phyloP scores from a whole-genome alignment of 345 rosid species.

The Mangifera indica region DNA sequence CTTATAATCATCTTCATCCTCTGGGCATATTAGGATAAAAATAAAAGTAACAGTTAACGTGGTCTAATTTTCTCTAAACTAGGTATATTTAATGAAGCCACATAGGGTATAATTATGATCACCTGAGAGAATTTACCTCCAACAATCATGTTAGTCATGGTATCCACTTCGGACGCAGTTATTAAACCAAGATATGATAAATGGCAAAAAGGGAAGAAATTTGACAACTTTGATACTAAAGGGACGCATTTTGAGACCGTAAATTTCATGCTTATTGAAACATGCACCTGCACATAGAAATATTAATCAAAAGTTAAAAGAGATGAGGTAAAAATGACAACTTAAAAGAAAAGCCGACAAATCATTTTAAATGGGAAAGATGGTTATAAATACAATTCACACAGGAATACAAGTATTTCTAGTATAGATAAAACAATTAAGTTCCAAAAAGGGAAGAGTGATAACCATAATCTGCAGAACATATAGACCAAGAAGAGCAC shows the following conservation, averaged over 20 bases:
- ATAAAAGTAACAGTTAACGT: slow-evolving; percentile 6
- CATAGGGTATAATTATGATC: slow-evolving; percentile 7
- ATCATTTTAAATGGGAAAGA: neutral
- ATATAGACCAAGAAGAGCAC: slow-evolving; percentile 68
- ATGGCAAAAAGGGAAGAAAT: slow-evolving; percentile 51
- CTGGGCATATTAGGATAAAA: slow-evolving; percentile 33
- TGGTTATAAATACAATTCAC: neutral
- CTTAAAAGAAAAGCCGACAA: neutral
- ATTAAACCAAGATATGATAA: slow-evolving; percentile 65
- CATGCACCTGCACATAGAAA: slow-evolving; percentile 51
- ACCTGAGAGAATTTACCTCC: slow-evolving; percentile 41
- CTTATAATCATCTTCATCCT: slow-evolving; percentile 50
- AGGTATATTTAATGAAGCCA: neutral
- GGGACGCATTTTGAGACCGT: slow-evolving; percentile 37
- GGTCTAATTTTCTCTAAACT: neutral
- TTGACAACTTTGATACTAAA: slow-evolving; percentile 44
- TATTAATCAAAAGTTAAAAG: neutral
- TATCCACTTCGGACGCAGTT: slow-evolving; percentile 58
- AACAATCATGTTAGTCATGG: slow-evolving; percentile 33
- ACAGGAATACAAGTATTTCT: neutral
- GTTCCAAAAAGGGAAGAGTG: slow-evolving; percentile 19
- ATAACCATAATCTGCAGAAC: slow-evolving; percentile 73
- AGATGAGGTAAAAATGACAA: neutral
- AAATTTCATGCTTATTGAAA: slow-evolving; percentile 50
- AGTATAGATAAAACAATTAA: slow-evolving; percentile 8